Percentiles rank a stretch among this genome's conserved stretches.
These are phyloP conservation scores for Aspergillus chevalieri DNA, from an alignment of 2,329 filamentous ascomycete species.

Conservation along the genomic window DNA sequence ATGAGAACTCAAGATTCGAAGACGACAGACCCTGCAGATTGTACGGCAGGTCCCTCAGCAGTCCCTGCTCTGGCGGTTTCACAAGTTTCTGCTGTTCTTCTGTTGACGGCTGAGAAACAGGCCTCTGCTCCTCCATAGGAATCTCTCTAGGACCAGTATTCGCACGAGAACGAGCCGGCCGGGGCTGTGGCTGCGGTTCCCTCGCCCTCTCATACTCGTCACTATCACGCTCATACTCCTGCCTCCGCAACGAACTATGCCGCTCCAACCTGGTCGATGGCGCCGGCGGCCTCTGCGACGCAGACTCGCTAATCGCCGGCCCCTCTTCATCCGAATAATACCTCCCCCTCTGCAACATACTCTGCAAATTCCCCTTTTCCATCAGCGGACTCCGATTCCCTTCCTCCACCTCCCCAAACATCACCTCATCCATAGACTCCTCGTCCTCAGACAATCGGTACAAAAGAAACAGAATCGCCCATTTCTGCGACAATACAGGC, in stretches of 20 bases:
- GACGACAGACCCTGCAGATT: conserved; percentile 90
- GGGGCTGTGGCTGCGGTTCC: conserved; percentile 1
- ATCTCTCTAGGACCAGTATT: conserved; percentile 17
- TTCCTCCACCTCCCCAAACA: conserved; percentile 17
- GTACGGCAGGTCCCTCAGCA: conserved; percentile 79
- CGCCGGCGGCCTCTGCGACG: conserved; percentile 26
- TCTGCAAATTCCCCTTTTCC: conserved; percentile 34
- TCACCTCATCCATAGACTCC: conserved; percentile 20
- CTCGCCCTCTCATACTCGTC: conserved; percentile 15
- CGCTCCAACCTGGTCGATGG: conserved; percentile 16
- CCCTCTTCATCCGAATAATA: conserved; percentile 31
- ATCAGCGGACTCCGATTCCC: conserved; percentile 33
- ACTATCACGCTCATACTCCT: conserved; percentile 15
- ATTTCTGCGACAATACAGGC: conserved; percentile 90
- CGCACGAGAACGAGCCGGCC: conserved; percentile 9
- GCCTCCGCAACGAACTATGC: conserved; percentile 17
- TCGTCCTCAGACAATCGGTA: conserved; percentile 69
- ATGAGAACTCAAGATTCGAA: conserved; percentile 70
- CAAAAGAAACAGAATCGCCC: conserved; percentile 89
- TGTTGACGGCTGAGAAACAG: conserved; percentile 8
- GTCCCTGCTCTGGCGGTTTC: conserved; percentile 58
- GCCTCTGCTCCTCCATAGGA: conserved; percentile 12
- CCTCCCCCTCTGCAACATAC: conserved; percentile 26
- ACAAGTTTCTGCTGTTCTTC: conserved; percentile 37
- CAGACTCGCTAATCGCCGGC: conserved; percentile 36